Conservation (phyloP, 2,329 filamentous ascomycete genomes). For the Verticillium nonalfalfae region DNA sequence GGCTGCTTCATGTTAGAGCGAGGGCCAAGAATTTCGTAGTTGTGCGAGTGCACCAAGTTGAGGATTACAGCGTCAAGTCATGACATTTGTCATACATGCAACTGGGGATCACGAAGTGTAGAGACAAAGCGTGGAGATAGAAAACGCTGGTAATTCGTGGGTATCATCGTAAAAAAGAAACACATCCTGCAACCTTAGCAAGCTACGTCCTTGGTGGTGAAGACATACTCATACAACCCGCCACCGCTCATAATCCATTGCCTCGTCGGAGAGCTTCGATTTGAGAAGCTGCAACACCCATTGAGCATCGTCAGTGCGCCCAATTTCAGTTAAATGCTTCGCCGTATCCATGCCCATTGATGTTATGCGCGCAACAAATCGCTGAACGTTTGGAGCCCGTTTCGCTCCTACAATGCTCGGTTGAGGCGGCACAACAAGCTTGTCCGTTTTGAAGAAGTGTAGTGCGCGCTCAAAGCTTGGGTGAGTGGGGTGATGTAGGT, state of each 20-base stretch:
- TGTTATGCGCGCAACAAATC: constrained; percentile 4
- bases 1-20: too few relatives aligned
- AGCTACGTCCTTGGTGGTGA: too few relatives aligned
- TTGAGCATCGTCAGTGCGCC: constrained; percentile 33
- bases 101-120: too few relatives aligned
- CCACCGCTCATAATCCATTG: background rate
- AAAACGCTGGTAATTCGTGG: too few relatives aligned
- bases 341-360: constrained; percentile 31
- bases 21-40: too few relatives aligned
- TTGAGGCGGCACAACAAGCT: background rate
- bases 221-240: background rate
- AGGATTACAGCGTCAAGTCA: too few relatives aligned
- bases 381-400: background rate
- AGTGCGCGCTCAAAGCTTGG: constrained; percentile 42
- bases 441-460: constrained; percentile 26
- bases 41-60: too few relatives aligned
- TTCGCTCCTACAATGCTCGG: background rate
- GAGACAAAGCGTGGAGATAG: too few relatives aligned
- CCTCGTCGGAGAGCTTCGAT: constrained; percentile 21
- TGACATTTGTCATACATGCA: too few relatives aligned
- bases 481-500: constrained; percentile 46
- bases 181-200: too few relatives aligned
- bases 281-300: constrained; percentile 29
- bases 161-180: too few relatives aligned
- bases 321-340: constrained; percentile 33